Evolutionary conservation across 2,329 filamentous ascomycete species (phyloP), one percentile per base, ranked within the genome.

Genomic region (Pseudogymnoascus sp.): DNA sequence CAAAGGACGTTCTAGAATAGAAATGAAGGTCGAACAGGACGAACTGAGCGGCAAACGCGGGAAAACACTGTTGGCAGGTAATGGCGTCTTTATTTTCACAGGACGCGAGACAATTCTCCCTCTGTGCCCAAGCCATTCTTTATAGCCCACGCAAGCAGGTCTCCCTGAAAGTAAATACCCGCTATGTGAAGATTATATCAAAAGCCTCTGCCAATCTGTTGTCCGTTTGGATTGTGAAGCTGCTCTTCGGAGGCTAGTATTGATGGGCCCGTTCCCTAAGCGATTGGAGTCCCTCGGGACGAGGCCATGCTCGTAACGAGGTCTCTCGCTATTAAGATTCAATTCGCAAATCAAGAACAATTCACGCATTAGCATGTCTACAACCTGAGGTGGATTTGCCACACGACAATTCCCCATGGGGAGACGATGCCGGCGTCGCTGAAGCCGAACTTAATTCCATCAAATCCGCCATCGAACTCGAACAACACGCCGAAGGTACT

Each of bases 361-460:
- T 38, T 38, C 5, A 15, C 15, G 35, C 8, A 4, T 38, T 9
- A 10, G 35, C 35, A 38, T 18, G 35, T 38, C 35, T 38, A 38
- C 35, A 19, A 19, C 35, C 8, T 5, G 35, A 38, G 5, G 15
- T 41, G 38, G 18, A 21, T 21, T 21, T 21, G 38, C 35, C 35
- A 38, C 15, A 18, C 18, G 18, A 1, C 38, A 41, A 21, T 41
- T 41, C 38, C 38, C 38, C 38, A 41, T 21, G 38, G 38, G 77
- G 75, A 1, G 76, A 79, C 5, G 80, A 83, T 8, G 74, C 74
- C 3, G 70, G 74, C 5, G 74, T 76, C 2, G 83, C 84, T 2
- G 78, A 87, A 39, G 75, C 77, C 0, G 86, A 91, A 68, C 86
- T 85, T 62, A 77, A 82, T 30, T 86, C 90, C 61, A 90, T 91